phyloP scores from a whole-genome alignment of 805 yeast species.

The Kodamaea neixiangensis region DNA sequence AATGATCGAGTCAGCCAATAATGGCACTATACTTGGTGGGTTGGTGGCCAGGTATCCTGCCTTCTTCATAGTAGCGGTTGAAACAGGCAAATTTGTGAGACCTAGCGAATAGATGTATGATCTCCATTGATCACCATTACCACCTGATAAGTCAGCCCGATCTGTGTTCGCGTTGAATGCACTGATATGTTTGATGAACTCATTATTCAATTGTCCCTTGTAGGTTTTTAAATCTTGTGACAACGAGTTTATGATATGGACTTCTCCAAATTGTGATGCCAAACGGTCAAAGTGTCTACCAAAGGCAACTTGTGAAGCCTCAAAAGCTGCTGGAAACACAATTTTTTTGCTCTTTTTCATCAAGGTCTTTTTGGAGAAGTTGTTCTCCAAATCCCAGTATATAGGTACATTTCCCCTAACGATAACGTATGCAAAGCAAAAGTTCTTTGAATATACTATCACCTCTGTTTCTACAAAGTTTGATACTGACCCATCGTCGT shows the following conservation, averaged over 20 bases:
- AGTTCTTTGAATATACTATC: slow-evolving; percentile 42
- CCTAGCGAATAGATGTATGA: slow-evolving; percentile 21
- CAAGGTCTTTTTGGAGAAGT: slow-evolving; percentile 35
- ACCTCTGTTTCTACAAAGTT: slow-evolving; percentile 56
- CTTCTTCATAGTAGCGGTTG: slow-evolving; percentile 34
- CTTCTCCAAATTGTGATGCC: slow-evolving; percentile 49
- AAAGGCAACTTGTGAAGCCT: slow-evolving; percentile 56
- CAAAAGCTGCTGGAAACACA: slow-evolving; percentile 51
- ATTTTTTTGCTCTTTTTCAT: slow-evolving; percentile 42
- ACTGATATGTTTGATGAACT: slow-evolving; percentile 39
- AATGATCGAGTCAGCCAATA: slow-evolving; percentile 35
- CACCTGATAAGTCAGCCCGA: neutral
- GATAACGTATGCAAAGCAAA: slow-evolving; percentile 46
- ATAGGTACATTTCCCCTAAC: slow-evolving; percentile 57
- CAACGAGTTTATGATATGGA: slow-evolving; percentile 51
- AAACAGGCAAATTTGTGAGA: slow-evolving; percentile 32
- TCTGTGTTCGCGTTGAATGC: slow-evolving; percentile 28
- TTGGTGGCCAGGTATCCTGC: slow-evolving; percentile 35
- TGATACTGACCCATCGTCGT: slow-evolving; percentile 54
- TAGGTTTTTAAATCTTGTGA: slow-evolving; percentile 40
- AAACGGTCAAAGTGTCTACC: slow-evolving; percentile 50
- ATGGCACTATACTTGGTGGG: slow-evolving; percentile 33
- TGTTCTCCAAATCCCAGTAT: slow-evolving; percentile 53
- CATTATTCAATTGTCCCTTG: slow-evolving; percentile 48
- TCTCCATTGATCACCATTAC: neutral